Conservation (phyloP, 2,329 filamentous ascomycete species). For the Fusarium buharicum region DNA sequence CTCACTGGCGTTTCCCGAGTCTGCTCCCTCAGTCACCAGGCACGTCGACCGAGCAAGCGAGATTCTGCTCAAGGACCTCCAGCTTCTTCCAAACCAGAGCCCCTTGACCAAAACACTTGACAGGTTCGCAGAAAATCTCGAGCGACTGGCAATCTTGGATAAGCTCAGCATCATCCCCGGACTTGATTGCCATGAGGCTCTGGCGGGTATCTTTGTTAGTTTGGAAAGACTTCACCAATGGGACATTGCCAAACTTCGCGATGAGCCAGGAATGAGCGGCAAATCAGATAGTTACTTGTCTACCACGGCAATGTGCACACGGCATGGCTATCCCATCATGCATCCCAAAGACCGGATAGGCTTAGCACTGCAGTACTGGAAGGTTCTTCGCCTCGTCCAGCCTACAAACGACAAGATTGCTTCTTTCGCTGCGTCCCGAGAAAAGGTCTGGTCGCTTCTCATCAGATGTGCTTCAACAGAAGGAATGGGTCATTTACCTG, state of each 20-base stretch:
- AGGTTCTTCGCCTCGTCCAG: constrained; percentile 64
- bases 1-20: constrained; percentile 70
- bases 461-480: constrained; percentile 70
- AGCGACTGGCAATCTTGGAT: constrained; percentile 75
- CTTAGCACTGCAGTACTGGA: constrained; percentile 82
- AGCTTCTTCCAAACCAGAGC: constrained; percentile 67
- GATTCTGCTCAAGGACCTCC: constrained; percentile 74
- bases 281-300: constrained; percentile 62
- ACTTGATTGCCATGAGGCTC: constrained; percentile 80
- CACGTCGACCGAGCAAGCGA: constrained; percentile 70
- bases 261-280: constrained; percentile 57
- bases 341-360: constrained; percentile 75
- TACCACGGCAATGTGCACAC: constrained; percentile 72
- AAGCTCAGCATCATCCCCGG: constrained; percentile 74
- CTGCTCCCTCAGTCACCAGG: constrained; percentile 66
- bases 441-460: constrained; percentile 72
- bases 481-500: constrained; percentile 62
- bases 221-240: constrained; percentile 75
- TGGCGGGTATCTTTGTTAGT: constrained; percentile 77
- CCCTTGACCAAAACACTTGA: constrained; percentile 77
- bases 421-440: constrained; percentile 52
- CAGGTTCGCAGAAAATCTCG: constrained; percentile 76
- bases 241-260: constrained; percentile 69
- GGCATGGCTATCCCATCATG: constrained; percentile 76
- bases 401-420: constrained; percentile 52